Evolutionary conservation across 306 rosid species (phyloP).

Genomic region (Delonix regia): DNA sequence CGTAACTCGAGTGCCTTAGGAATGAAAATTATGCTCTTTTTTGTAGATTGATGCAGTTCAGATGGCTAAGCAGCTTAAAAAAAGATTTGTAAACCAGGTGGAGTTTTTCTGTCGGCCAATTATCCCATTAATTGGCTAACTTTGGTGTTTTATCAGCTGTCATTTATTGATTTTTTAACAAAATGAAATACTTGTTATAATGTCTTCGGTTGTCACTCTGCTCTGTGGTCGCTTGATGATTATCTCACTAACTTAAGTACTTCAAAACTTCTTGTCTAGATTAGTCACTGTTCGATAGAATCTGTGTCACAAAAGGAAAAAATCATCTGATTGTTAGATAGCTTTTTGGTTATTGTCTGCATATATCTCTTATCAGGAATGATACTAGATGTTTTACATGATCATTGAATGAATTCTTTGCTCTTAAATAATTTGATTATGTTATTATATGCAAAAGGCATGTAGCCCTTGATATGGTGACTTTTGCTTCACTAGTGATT

Average conservation of each 20-base stretch:
- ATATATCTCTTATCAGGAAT: not conserved
- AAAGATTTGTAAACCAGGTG: constrained; percentile 79
- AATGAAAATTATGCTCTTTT: constrained; percentile 13
- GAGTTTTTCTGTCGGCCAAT: constrained; percentile 11
- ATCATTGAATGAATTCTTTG: not conserved
- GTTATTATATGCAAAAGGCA: not conserved
- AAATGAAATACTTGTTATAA: not conserved
- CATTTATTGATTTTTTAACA: not conserved
- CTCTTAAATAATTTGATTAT: not conserved
- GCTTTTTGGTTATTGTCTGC: not conserved
- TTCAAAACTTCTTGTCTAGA: not conserved
- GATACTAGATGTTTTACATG: not conserved
- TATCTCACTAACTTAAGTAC: not conserved
- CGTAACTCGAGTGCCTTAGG: constrained; percentile 9
- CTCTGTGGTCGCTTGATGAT: not conserved
- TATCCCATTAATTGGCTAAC: constrained; percentile 13
- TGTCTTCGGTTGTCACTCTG: not conserved
- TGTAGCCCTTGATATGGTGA: not conserved
- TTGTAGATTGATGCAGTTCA: constrained; percentile 88
- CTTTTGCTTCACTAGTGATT: not conserved
- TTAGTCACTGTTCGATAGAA: not conserved
- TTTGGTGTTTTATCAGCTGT: not conserved
- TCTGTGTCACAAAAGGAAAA: not conserved
- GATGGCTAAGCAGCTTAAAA: constrained; percentile 68
- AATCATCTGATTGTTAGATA: not conserved